Percentiles rank a stretch among this genome's conserved stretches.
These are phyloP conservation scores for Hemisphaericaspora subhashii DNA, from an alignment of 1,139 yeast genomes.

Conservation along the genomic window DNA sequence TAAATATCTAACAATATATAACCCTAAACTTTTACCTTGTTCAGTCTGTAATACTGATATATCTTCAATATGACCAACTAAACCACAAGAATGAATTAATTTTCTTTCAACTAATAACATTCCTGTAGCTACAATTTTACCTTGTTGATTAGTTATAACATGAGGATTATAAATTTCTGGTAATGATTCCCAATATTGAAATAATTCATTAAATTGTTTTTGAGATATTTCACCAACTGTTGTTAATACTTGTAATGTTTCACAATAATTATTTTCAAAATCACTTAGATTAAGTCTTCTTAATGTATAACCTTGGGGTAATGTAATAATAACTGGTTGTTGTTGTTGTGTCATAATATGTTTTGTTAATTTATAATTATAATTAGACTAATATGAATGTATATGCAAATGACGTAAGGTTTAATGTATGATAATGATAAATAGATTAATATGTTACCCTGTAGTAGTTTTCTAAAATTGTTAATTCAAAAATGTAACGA, in stretches of 20 bases:
- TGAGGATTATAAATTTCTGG: conserved; percentile 53
- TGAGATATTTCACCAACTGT: conserved; percentile 59
- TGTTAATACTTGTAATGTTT: conserved; percentile 56
- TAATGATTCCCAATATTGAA: conserved; percentile 49
- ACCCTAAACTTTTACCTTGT: conserved; percentile 85
- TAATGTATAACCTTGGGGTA: conserved; percentile 55
- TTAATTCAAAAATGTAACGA: background rate
- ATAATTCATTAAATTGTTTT: conserved; percentile 40
- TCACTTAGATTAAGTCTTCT: conserved; percentile 50
- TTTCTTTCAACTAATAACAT: conserved; percentile 58
- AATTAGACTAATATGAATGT: no score
- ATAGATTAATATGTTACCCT: background rate
- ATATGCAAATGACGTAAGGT: no score
- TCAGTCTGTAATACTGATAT: conserved; percentile 75
- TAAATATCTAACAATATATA: conserved; percentile 60
- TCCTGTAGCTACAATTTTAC: conserved; percentile 48
- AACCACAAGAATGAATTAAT: conserved; percentile 74
- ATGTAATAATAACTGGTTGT: conserved; percentile 14
- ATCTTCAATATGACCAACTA: conserved; percentile 94
- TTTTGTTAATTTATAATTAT: no score
- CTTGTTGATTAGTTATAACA: conserved; percentile 55
- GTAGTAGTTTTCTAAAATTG: background rate
- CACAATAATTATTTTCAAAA: conserved; percentile 47
- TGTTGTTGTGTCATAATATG: no score
- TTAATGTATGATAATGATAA: no score